Percentiles rank a stretch among this genome's conserved stretches.
Evolutionary conservation across 2,329 filamentous ascomycete species (phyloP).

Genomic region (Fusarium austroafricanum): DNA sequence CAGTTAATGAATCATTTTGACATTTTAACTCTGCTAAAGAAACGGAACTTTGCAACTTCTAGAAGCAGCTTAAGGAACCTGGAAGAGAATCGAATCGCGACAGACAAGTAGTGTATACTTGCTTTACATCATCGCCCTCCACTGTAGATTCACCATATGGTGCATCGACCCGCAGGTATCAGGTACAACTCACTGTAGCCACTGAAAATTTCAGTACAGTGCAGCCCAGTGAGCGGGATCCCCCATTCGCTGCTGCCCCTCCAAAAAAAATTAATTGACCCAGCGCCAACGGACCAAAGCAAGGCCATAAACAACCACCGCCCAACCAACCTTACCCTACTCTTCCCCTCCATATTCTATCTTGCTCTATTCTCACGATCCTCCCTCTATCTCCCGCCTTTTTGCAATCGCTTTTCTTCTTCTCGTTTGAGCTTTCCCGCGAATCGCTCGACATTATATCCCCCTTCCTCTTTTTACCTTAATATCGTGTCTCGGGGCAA

Average conservation of each 20-base stretch:
- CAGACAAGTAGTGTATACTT: conserved; percentile 30
- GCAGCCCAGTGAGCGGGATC: conserved; percentile 25
- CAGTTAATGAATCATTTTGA: not conserved
- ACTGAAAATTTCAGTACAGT: conserved; percentile 35
- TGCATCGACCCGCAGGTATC: conserved; percentile 31
- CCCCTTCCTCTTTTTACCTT: conserved; percentile 25
- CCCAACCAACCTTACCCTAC: conserved; percentile 26
- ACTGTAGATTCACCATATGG: not conserved
- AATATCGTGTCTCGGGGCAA: conserved; percentile 42
- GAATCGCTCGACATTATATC: conserved; percentile 29
- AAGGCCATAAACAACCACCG: conserved; percentile 34
- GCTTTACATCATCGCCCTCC: conserved; percentile 31
- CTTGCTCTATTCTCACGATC: conserved; percentile 33
- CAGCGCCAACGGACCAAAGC: conserved; percentile 18
- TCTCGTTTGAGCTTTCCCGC: conserved; percentile 38
- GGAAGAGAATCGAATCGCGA: conserved; percentile 1
- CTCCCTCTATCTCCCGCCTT: conserved; percentile 24
- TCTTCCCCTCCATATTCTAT: conserved; percentile 32
- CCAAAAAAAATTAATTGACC: conserved; percentile 31
- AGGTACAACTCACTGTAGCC: conserved; percentile 23
- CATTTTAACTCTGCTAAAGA: not conserved
- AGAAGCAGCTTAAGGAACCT: conserved; percentile 19
- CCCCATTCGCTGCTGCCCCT: conserved; percentile 35
- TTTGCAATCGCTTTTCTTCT: conserved; percentile 34
- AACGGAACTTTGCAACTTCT: conserved; percentile 23